These are phyloP conservation scores for Aspergillus fumigatus DNA, from an alignment of 2,329 filamentous ascomycete species.

Conservation along the genomic window DNA sequence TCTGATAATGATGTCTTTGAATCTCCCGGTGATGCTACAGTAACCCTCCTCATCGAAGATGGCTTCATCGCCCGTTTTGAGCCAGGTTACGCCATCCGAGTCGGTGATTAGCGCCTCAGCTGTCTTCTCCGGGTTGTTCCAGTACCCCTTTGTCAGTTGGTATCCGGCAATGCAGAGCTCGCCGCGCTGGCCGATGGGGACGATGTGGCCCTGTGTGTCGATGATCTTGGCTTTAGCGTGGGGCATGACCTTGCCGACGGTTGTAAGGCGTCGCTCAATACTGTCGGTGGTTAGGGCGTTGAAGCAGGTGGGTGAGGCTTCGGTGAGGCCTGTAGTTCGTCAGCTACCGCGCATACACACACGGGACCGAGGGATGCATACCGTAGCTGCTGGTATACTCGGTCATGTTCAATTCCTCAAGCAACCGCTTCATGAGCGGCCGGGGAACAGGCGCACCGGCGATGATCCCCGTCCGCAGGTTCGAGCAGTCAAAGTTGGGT, in stretches of 20 bases:
- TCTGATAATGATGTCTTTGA: slow-evolving; percentile 76
- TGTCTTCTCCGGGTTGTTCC: slow-evolving; percentile 69
- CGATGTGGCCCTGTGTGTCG: slow-evolving; percentile 56
- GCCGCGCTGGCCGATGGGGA: slow-evolving; percentile 64
- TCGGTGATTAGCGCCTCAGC: slow-evolving; percentile 66
- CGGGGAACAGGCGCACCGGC: slow-evolving; percentile 72
- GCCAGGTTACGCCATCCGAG: slow-evolving; percentile 54
- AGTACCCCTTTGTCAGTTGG: slow-evolving; percentile 60
- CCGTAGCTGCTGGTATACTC: slow-evolving; percentile 66
- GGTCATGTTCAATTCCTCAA: slow-evolving; percentile 67
- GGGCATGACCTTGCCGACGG: slow-evolving; percentile 71
- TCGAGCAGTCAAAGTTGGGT: slow-evolving; percentile 44
- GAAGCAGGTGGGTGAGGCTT: slow-evolving; percentile 75
- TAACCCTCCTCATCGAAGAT: slow-evolving; percentile 56
- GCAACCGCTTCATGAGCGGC: slow-evolving; percentile 68
- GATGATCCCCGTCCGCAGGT: slow-evolving; percentile 70
- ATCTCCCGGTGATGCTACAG: slow-evolving; percentile 68
- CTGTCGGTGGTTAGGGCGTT: slow-evolving; percentile 72
- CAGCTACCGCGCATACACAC: background rate
- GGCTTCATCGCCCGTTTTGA: slow-evolving; percentile 60
- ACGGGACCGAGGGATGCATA: slow-evolving; percentile 1
- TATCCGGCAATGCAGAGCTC: slow-evolving; percentile 77
- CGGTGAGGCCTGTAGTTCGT: slow-evolving; percentile 55
- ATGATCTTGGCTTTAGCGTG: slow-evolving; percentile 75
- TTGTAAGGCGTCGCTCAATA: slow-evolving; percentile 61